Evolutionary conservation across 1,139 yeast genomes (phyloP), one percentile per base, ranked within the genome.

Genomic region (Wickerhamomyces sp.): DNA sequence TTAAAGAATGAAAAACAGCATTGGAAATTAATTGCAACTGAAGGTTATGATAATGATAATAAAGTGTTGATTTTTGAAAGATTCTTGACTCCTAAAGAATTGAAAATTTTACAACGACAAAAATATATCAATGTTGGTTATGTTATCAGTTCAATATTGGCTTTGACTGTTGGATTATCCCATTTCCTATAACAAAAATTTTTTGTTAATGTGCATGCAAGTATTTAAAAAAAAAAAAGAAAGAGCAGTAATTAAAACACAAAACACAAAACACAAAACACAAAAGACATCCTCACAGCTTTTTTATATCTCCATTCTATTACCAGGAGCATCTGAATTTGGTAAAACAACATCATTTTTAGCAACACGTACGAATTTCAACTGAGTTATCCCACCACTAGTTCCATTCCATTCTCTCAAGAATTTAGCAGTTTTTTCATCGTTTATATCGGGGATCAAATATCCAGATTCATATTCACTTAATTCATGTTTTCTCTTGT

Each of bases 381-480:
- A 64, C 14, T 73, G 68, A 27, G 82, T 78, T 35, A 82, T 61
- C n/a, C 93, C 89, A 26, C 96, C 96, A 45, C 73, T 65, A 9
- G 86, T 74, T 16, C 94, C 91, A 47, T 83, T 82, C 96, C 96
- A 89, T 15, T 61, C 58, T 51, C 79, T 68, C 42, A 88, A 62
- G 28, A 67, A 61, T 28, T 66, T 64, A 1, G 85, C 93, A 8
- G 78, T 81, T 10, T 62, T 67, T 31, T 59, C 62, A 47, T 80
- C 80, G 4, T 77, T 64, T 40, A 89, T 56, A 57, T 87, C 88
- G 1, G 96, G 96, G 6, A 83, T 67, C 36, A 65, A 57, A 61
- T 79, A 79, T 0, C 97, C 97, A 1, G 86, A 70, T 13, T 62
- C 64, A 54, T 72, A 87, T 36, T 81, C 74, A 25, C 72, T 72